Percentiles rank a stretch among this genome's conserved stretches.
Conservation (phyloP, 2,329 filamentous ascomycete species). For the Pseudogymnoascus pannorum region DNA sequence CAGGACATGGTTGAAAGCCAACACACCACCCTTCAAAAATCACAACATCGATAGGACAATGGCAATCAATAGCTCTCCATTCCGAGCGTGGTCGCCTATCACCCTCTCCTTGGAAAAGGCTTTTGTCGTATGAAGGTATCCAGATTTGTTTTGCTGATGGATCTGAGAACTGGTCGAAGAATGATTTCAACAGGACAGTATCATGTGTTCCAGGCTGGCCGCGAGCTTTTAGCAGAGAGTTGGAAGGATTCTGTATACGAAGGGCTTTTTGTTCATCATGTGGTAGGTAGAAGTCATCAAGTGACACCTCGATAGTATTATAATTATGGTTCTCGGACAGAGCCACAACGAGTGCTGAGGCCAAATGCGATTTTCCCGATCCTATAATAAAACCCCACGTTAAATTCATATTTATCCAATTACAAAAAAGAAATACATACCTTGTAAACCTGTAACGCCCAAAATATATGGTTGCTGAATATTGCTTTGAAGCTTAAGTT, state of each 20-base stretch:
- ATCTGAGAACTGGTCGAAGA: conserved; percentile 11
- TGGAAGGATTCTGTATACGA: conserved; percentile 57
- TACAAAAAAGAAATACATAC: too few relatives aligned
- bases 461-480: not conserved
- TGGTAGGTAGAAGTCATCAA: conserved; percentile 84
- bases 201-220: conserved; percentile 63
- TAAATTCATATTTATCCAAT: not conserved
- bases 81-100: conserved; percentile 46
- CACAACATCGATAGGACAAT: conserved; percentile 38
- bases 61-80: conserved; percentile 42
- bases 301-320: not conserved
- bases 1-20: conserved; percentile 52
- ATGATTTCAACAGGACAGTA: conserved; percentile 12
- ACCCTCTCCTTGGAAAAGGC: conserved; percentile 53
- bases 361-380: not conserved
- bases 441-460: not conserved
- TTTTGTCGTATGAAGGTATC: conserved; percentile 63
- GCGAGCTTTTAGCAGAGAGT: conserved; percentile 70
- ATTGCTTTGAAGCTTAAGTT: not conserved
- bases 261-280: conserved; percentile 61
- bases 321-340: not conserved
- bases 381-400: not conserved
- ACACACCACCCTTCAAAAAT: conserved; percentile 70
- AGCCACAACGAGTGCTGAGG: not conserved
- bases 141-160: not conserved